Conservation (phyloP, 2,329 filamentous ascomycete species). For the Xylariaceae sp. region DNA sequence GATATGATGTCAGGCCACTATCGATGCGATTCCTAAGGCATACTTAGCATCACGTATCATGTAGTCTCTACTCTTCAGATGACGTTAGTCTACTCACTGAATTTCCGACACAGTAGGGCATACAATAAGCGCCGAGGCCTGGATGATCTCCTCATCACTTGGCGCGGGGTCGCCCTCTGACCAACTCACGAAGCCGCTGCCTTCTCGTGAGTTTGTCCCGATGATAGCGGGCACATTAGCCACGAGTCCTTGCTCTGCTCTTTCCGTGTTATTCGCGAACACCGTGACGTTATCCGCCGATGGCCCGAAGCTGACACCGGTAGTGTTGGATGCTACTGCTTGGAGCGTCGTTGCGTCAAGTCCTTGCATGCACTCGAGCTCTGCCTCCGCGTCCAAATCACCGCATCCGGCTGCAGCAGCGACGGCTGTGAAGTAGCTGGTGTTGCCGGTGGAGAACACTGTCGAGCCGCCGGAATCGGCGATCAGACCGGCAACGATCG, state of each 20-base stretch:
- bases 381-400: slow-evolving; percentile 10
- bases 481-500: slow-evolving; percentile 32
- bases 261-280: slow-evolving; percentile 7
- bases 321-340: slow-evolving; percentile 5
- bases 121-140: neutral
- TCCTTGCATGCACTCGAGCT: slow-evolving; percentile 22
- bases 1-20: slow-evolving; percentile 22
- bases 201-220: slow-evolving; percentile 23
- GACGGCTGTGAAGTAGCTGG: slow-evolving; percentile 20
- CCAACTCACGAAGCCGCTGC: slow-evolving; percentile 15
- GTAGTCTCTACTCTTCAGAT: neutral
- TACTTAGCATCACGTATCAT: too few species aligned
- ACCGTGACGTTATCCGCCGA: slow-evolving; percentile 6
- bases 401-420: slow-evolving; percentile 21
- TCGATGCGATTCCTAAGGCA: neutral
- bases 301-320: slow-evolving; percentile 4
- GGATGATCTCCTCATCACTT: neutral
- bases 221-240: slow-evolving; percentile 19
- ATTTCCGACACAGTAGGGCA: slow-evolving; percentile 7
- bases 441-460: slow-evolving; percentile 32
- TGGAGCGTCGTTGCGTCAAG: slow-evolving; percentile 12
- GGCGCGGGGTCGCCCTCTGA: slow-evolving; percentile 8
- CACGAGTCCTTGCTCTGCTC: slow-evolving; percentile 6
- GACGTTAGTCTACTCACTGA: neutral
- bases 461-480: slow-evolving; percentile 29